Conservation (phyloP, 345 rosid genomes). For the Gossypium raimondii region DNA sequence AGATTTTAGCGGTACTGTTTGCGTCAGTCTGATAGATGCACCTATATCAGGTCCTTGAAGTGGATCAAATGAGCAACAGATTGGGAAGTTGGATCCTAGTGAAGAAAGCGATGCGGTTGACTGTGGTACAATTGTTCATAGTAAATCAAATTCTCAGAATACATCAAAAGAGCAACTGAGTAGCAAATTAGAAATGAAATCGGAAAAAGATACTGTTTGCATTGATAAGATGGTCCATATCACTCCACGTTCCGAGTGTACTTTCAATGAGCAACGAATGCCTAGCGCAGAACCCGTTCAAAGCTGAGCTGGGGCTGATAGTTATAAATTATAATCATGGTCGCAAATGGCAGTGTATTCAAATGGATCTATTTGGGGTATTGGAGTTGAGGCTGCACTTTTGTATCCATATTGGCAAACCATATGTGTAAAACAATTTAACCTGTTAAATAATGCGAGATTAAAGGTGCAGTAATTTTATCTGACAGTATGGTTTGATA, state of each 20-base stretch:
- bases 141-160: neutral
- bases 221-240: slow-evolving; percentile 5
- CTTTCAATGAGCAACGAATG: slow-evolving; percentile 30
- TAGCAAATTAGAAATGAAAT: neutral
- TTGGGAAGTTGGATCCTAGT: slow-evolving; percentile 19
- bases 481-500: neutral
- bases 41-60: slow-evolving; percentile 14
- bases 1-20: slow-evolving; percentile 20
- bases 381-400: neutral
- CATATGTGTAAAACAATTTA: slow-evolving; percentile 26
- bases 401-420: neutral
- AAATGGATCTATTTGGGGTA: neutral
- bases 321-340: neutral
- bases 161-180: neutral
- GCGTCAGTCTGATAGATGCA: slow-evolving; percentile 6
- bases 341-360: slow-evolving; percentile 6
- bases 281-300: slow-evolving; percentile 50
- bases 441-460: slow-evolving; percentile 11
- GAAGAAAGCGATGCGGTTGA: slow-evolving; percentile 26
- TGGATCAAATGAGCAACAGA: slow-evolving; percentile 28
- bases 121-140: neutral
- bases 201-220: neutral
- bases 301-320: slow-evolving; percentile 36
- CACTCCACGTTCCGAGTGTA: slow-evolving; percentile 15
- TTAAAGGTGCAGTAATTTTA: slow-evolving; percentile 16